These are phyloP conservation scores for Guyanaporus albipodus DNA, from an alignment of 768 basidiomycete genomes.

Conservation along the genomic window DNA sequence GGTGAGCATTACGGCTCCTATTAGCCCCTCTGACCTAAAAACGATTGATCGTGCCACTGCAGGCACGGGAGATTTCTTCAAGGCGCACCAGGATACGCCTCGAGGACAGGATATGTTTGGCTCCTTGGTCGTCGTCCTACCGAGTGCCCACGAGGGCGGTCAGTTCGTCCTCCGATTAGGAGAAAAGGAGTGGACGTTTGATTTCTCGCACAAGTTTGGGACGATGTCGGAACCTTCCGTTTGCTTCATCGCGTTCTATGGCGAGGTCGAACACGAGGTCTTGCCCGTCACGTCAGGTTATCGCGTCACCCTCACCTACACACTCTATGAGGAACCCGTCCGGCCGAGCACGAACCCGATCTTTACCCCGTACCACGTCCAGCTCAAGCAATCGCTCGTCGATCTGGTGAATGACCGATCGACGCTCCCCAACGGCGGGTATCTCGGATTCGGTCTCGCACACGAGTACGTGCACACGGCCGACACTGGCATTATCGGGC, in stretches of 20 bases:
- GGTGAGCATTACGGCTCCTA: conserved; percentile 21
- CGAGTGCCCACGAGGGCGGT: conserved; percentile 26
- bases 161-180: conserved; percentile 7
- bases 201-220: not conserved
- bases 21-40: not conserved
- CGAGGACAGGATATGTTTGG: conserved; percentile 40
- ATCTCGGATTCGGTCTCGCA: conserved; percentile 13
- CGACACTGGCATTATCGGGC: not conserved
- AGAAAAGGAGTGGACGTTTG: not conserved
- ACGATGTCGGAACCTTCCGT: not conserved
- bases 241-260: not conserved
- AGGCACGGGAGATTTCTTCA: conserved; percentile 9
- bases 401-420: not conserved
- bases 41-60: no score
- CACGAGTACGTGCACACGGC: conserved; percentile 13
- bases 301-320: not conserved
- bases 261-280: no score
- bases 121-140: conserved; percentile 48
- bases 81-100: conserved; percentile 31
- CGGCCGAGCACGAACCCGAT: not conserved
- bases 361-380: not conserved
- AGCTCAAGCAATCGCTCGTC: not conserved
- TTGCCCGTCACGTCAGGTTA: no score
- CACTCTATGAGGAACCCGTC: not conserved
- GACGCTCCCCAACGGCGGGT: conserved; percentile 6